Evolutionary conservation across 2,329 filamentous ascomycete species (phyloP), one percentile per base, ranked within the genome.

Genomic region (Penicillium brasilianum): DNA sequence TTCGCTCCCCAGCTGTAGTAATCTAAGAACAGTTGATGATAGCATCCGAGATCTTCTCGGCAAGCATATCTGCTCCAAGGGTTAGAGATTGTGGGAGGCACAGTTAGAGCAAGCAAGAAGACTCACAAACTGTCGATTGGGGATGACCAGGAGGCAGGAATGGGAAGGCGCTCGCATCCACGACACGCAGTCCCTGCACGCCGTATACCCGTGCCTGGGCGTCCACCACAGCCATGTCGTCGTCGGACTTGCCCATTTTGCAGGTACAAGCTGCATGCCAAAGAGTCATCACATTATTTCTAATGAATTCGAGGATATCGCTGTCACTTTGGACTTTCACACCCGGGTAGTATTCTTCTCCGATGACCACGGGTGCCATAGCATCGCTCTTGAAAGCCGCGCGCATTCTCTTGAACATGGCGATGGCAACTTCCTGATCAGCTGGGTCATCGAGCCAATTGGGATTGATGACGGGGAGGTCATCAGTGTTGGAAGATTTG

Each of bases 381-480:
- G 61, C 75, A 3, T 68, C 55, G 25, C 70, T 72, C 4, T 64
- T 54, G 55, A 72, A 80, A 0, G 76, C 69, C 22, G 80, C 63
- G 0, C 83, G 78, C 0, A 77, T 68, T 1, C 83, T 77, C 56
- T 78, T 80, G 66, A 79, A 80, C 1, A 73, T 71, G 0, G 78
- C 75, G 14, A 85, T 65, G 9, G 74, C 78, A 3, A 84, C 71
- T 22, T 83, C 77, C 13, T 75, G 63, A 39, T 85, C 83, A 0
- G 74, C 68, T 9, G 72, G 67, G 14, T 77, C 70, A 2, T 71
- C 69, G 4, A 85, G 71, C 75, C 77, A 85, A 65, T 80, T 80
- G 1, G 81, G 80, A 63, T 83, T 75, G 58, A 84, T 78, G 8
- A 79, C 63, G 0, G 83, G 82, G 0, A 68, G 63, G n/a, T 77